Evolutionary conservation across 164 flowering plant species (phyloP), one percentile per base, ranked within the genome.

Genomic region (Nelumbo lutea): DNA sequence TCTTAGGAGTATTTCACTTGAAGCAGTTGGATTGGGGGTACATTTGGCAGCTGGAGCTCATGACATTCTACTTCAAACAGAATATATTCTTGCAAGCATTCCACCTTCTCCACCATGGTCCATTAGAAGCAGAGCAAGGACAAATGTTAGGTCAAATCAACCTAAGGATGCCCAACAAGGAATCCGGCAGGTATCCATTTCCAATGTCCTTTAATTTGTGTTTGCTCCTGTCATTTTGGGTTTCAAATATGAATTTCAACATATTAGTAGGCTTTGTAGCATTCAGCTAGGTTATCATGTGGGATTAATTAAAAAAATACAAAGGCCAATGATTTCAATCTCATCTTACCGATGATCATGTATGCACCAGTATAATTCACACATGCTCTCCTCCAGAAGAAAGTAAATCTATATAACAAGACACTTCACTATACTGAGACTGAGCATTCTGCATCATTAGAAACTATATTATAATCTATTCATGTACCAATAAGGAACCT

Each of bases 21-120:
- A 93, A 86, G 98, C 99, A 68, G 85, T 91, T 82, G 93, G 87
- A 11, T 84, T 96, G 53, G 99, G 99, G 71, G 90, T 93, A 43
- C 98, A 96, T 83, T 78, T 96, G 83, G 90, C 98, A 4, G 97
- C 93, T 39, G 98, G 98, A 57, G 91, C 93, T 77, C 98, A 93
- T 84, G 90, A 90, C 55, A 81, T 96, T 67, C 79, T 96, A 68
- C 84, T 84, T 66, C 97, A 93, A 74, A 88, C 98, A 68, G 99
- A 96, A 76, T 83, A 78, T 75, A 79, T 90, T 68, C 78, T 96
- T 43, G 66, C 90, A 44, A 86, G 81, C 64, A 79, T 77, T 65
- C 88, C 93, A 58, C 85, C 95, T 61, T 79, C 92, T 65, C 83
- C 82, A 50, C 78, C 88, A 48, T 68, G 71, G 61, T 73, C 85